Evolutionary conservation across 2,329 filamentous ascomycete species (phyloP).

Genomic region (Tolypocladium sp.): DNA sequence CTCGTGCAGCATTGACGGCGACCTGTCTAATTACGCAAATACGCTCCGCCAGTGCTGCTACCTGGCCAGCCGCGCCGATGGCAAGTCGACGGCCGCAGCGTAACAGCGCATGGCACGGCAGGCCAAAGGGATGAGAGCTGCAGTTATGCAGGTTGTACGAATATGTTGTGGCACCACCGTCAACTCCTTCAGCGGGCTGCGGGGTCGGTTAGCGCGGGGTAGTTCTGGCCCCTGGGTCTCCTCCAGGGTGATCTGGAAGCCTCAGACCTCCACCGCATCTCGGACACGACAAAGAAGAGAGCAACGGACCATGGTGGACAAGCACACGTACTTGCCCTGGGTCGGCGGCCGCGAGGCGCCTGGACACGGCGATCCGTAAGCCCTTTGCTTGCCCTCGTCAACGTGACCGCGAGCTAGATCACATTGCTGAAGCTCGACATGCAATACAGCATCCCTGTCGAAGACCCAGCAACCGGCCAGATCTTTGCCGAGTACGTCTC

Average conservation of each 20-base stretch:
- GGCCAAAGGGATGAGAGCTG: too few species aligned
- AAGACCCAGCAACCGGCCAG: constrained; percentile 44
- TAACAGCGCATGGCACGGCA: not conserved
- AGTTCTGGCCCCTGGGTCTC: not conserved
- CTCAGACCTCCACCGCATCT: not conserved
- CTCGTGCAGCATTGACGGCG: too few species aligned
- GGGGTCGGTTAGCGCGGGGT: not conserved
- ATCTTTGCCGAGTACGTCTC: constrained; percentile 37
- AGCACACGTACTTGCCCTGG: constrained; percentile 3
- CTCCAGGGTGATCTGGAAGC: not conserved
- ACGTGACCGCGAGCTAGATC: not conserved
- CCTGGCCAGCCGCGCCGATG: not conserved
- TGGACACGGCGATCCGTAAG: constrained; percentile 3
- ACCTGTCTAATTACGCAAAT: too few species aligned
- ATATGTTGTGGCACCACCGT: too few species aligned
- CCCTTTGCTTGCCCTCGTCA: not conserved
- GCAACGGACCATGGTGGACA: not conserved
- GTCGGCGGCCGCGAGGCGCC: constrained; percentile 2
- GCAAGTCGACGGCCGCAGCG: not conserved
- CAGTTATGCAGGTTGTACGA: too few species aligned
- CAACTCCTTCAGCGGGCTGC: not conserved
- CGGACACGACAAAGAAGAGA: not conserved
- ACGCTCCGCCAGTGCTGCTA: not conserved
- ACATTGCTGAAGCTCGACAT: not conserved
- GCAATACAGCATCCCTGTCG: constrained; percentile 37